Percentiles rank a stretch among this genome's conserved stretches.
Evolutionary conservation across 306 rosid genomes (phyloP).

Genomic region (Vachellia collinsii): DNA sequence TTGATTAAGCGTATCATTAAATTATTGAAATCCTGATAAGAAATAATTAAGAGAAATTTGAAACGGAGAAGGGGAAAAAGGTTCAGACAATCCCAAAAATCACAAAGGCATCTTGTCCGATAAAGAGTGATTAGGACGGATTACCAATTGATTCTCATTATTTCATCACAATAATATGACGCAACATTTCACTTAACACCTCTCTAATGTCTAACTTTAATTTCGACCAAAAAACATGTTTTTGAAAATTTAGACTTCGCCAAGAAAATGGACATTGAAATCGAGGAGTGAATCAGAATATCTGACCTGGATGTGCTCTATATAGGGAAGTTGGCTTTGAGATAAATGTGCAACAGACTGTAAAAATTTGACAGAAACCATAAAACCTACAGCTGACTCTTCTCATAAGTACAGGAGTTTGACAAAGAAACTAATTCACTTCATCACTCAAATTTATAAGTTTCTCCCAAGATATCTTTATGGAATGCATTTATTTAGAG

Average conservation of each 20-base stretch:
- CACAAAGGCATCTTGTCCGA: background rate
- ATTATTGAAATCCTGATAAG: conserved; percentile 27
- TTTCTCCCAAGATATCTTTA: no score
- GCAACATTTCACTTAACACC: conserved; percentile 20
- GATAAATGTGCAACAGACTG: background rate
- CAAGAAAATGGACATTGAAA: background rate
- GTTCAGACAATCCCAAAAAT: background rate
- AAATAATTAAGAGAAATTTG: conserved; percentile 13
- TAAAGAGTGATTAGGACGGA: conserved; percentile 34
- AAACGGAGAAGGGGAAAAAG: background rate
- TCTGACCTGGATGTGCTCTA: background rate
- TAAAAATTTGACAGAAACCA: background rate
- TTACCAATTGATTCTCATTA: conserved; percentile 31
- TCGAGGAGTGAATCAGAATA: background rate
- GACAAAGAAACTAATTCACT: no score
- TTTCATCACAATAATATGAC: conserved; percentile 16
- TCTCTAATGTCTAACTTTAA: background rate
- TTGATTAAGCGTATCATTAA: conserved; percentile 7
- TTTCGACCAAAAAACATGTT: background rate
- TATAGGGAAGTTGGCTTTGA: background rate
- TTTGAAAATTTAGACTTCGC: background rate
- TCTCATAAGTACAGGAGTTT: no score
- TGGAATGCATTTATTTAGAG: no score
- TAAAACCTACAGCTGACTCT: background rate
- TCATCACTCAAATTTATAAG: no score